Percentiles rank a stretch among this genome's conserved stretches.
phyloP scores from a whole-genome alignment of 2,329 filamentous ascomycete species.

The Pseudogymnoascus sp. region DNA sequence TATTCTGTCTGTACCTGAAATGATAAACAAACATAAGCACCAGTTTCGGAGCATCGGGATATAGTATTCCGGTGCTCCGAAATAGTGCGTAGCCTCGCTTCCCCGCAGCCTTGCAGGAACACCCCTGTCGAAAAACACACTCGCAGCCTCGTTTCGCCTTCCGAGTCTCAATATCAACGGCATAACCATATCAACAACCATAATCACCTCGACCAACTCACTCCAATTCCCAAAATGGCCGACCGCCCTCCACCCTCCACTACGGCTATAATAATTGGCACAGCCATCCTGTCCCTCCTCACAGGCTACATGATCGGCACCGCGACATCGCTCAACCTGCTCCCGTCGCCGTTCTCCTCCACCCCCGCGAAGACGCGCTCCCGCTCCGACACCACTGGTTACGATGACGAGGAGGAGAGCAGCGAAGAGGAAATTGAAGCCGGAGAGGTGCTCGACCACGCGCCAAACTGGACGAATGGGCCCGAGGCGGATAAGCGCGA shows the following conservation, averaged over 20 bases:
- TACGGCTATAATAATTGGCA: conserved; percentile 57
- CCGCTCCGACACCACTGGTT: conserved; percentile 42
- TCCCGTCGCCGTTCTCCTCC: conserved; percentile 42
- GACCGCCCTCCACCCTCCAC: background rate
- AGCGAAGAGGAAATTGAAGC: conserved; percentile 61
- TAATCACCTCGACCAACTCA: background rate
- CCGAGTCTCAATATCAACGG: background rate
- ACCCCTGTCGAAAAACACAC: background rate
- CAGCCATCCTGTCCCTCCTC: conserved; percentile 64
- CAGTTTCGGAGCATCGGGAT: background rate
- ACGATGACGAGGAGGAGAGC: conserved; percentile 56
- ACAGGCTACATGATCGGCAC: conserved; percentile 77
- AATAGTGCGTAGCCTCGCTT: background rate
- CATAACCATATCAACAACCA: background rate
- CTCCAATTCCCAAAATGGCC: background rate
- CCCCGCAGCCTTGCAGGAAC: background rate
- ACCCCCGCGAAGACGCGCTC: conserved; percentile 30
- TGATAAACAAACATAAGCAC: background rate
- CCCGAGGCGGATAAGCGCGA: conserved; percentile 51
- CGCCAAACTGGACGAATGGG: conserved; percentile 59
- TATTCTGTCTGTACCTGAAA: too few species aligned
- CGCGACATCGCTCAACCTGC: conserved; percentile 63
- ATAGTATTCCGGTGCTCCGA: background rate
- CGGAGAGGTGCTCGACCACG: conserved; percentile 54
- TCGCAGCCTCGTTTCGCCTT: conserved; percentile 2